Evolutionary conservation across 1,284 basidiomycete species (phyloP).

Genomic region (Inonotus obliquus): DNA sequence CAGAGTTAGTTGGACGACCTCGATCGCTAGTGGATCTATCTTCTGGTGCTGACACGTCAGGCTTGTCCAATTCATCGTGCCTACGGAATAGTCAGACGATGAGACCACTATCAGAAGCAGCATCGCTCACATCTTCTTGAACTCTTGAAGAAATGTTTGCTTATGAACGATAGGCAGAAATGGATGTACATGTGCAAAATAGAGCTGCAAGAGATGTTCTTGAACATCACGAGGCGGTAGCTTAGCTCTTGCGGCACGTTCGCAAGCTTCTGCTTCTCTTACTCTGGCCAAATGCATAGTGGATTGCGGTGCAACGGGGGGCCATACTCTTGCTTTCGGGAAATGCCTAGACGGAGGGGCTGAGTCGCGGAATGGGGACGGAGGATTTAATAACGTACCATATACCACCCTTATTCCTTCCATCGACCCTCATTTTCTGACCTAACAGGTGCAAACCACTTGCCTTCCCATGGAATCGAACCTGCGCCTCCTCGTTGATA

Average conservation of each 20-base stretch:
- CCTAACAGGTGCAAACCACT: slow-evolving; percentile 77
- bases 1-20: neutral
- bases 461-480: slow-evolving; percentile 75
- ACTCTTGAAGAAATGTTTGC: slow-evolving; percentile 59
- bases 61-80: slow-evolving; percentile 1
- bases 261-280: slow-evolving; percentile 33
- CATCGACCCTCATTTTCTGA: slow-evolving; percentile 52
- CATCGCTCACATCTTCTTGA: slow-evolving; percentile 37
- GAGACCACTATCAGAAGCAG: neutral
- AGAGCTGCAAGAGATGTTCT: slow-evolving; percentile 66
- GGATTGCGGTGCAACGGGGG: slow-evolving; percentile 44
- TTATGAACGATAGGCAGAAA: slow-evolving; percentile 72
- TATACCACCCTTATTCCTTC: slow-evolving; percentile 72
- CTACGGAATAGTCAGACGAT: neutral
- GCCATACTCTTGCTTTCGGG: slow-evolving; percentile 81
- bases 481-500: slow-evolving; percentile 77
- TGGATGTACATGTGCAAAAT: slow-evolving; percentile 77
- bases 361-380: slow-evolving; percentile 12
- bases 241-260: slow-evolving; percentile 28
- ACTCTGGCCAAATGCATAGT: slow-evolving; percentile 18
- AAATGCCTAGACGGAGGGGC: slow-evolving; percentile 52
- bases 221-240: slow-evolving; percentile 57
- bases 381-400: slow-evolving; percentile 43
- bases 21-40: neutral
- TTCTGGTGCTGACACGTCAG: neutral